Percentiles rank a stretch among this genome's conserved stretches.
Evolutionary conservation across 352 stramenopile genomes (phyloP).

Genomic region (Pythium plurisporium): DNA sequence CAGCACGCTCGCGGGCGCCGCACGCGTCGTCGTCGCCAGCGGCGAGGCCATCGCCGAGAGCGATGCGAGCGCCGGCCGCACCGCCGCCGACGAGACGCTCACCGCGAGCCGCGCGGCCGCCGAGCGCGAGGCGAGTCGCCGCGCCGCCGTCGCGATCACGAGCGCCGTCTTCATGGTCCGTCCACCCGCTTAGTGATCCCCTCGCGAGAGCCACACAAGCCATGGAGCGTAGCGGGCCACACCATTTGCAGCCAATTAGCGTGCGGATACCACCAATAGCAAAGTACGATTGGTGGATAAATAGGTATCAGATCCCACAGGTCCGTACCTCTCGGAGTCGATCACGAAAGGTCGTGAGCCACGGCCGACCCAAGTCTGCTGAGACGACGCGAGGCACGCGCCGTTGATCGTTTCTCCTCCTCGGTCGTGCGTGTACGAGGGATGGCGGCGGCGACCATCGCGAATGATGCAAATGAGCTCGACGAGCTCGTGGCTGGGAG

Average conservation of each 20-base stretch:
- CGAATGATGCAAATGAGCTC: too few species aligned
- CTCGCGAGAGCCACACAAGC: conserved; percentile 21
- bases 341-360: conserved; percentile 9
- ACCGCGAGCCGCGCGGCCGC: not conserved
- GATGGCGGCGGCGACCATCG: too few species aligned
- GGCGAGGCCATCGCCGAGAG: not conserved
- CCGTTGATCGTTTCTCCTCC: too few species aligned
- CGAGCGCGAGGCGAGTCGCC: conserved; percentile 24
- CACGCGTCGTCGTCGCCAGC: not conserved
- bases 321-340: not conserved
- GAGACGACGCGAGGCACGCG: too few species aligned
- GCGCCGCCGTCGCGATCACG: conserved; percentile 27
- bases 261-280: not conserved
- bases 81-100: not conserved
- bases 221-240: conserved; percentile 7
- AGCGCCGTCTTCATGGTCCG: conserved; percentile 40
- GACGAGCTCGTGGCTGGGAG: not conserved
- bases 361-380: too few species aligned
- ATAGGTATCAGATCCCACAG: not conserved
- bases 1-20: not conserved
- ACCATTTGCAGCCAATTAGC: conserved; percentile 11
- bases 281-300: not conserved
- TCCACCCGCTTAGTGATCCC: not conserved
- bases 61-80: not conserved
- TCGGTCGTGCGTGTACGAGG: too few species aligned